Conservation (phyloP, 2,329 filamentous ascomycete genomes). For the Diaporthe humulicola region DNA sequence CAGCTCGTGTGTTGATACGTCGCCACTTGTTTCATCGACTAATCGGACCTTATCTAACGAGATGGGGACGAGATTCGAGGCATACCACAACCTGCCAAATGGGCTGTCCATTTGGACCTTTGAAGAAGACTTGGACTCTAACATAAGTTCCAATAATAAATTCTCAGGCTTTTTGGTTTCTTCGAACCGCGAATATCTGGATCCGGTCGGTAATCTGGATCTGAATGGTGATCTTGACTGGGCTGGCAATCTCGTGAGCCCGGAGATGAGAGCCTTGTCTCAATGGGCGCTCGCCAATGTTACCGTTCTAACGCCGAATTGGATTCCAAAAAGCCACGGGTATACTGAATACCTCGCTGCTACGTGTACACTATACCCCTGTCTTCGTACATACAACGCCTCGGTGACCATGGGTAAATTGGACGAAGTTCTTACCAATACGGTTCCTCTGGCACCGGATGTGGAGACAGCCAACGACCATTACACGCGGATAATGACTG, state of each 20-base stretch:
- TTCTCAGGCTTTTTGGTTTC: neutral
- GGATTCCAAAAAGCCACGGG: neutral
- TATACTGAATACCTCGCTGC: neutral
- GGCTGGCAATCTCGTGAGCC: neutral
- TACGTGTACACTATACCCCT: neutral
- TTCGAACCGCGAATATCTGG: too few relatives aligned
- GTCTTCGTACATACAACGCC: neutral
- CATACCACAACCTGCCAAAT: neutral
- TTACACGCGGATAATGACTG: too few relatives aligned
- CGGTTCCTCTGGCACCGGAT: neutral
- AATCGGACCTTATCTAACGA: too few relatives aligned
- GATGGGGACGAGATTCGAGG: too few relatives aligned
- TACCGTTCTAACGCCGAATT: neutral
- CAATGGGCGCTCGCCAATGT: neutral
- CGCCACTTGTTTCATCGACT: neutral
- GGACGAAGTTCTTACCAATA: neutral
- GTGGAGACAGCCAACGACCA: accelerated
- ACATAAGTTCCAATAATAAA: neutral
- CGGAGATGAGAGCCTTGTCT: neutral
- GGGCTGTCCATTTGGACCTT: too few relatives aligned
- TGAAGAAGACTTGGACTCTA: accelerated
- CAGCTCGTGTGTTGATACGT: neutral
- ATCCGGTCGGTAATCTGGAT: too few relatives aligned
- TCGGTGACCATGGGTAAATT: neutral
- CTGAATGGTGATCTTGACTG: neutral